Base-by-base conservation (phyloP, 331 rosid genomes). In the Acacia pycnantha region DNA sequence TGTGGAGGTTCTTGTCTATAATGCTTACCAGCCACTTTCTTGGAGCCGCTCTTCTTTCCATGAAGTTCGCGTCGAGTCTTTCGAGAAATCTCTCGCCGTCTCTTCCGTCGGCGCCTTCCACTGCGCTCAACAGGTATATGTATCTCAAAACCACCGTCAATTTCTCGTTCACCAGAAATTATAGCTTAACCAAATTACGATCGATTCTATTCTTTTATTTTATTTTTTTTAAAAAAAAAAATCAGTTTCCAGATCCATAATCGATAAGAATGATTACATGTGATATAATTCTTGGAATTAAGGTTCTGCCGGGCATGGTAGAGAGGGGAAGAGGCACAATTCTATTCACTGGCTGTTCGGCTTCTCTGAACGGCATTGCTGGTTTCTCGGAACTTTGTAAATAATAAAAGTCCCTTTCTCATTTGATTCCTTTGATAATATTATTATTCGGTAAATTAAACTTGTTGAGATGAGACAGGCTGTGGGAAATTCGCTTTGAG, bases 401-500 rank as follows among this genome's bases (percentile, higher is more conserved):
- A 70, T 78, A 37, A 73, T 77, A 24, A 2, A 6, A 14, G 7
- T 8, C 72, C 26, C 35, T 33, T 33, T n/a, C 21, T 70, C 3
- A 41, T 41, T 70, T 41, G 75, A 14, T 44, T 44, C 35, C 14
- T 70, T 44, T n/a, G 75, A 2, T 26, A 68, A 37, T 54, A 68
- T 68, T n/a, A n/a, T 37, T 37, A 37, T 37, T 37, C 41, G 41
- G 41, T 37, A 0, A 37, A 7, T 37, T 46, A 26, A 46, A 46
- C 48, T 46, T 18, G 33, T 43, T 24, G 40, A 22, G 12, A 18
- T 37, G 77, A 26, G 66, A 44, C 85, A 95, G 99, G 99, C 67
- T 93, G 99, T 82, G 99, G 98, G 59, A 96, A 96, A 85, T 96
- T 96, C 67, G 99, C 99, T 0, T 82, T 93, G 79, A 92, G 99